Percentiles rank a stretch among this genome's conserved stretches.
Evolutionary conservation across 306 rosid genomes (phyloP).

Genomic region (Sicyos edulis): DNA sequence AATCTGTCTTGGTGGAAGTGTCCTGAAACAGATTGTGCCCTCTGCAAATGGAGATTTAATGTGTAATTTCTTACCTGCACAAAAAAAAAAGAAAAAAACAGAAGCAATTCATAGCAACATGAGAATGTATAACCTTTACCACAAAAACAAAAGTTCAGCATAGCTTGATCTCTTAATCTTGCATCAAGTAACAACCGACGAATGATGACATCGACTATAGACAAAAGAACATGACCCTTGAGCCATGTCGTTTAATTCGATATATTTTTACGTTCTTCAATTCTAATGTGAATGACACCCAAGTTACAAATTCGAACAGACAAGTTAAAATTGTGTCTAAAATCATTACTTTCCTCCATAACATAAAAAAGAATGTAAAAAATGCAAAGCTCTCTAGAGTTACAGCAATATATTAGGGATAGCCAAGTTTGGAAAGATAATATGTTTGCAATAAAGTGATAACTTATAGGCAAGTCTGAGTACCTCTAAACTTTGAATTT

Average conservation of each 20-base stretch:
- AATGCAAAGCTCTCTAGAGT: too few species aligned
- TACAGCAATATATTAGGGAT: background rate
- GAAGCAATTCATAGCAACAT: background rate
- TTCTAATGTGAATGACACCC: too few species aligned
- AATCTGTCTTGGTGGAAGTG: constrained; percentile 30
- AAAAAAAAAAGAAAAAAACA: background rate
- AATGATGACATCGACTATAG: too few species aligned
- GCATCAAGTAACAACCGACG: too few species aligned
- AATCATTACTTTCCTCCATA: background rate
- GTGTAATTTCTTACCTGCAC: constrained; percentile 35
- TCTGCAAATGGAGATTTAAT: constrained; percentile 37
- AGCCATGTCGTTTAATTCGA: background rate
- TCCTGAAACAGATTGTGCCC: constrained; percentile 33
- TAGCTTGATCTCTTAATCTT: too few species aligned
- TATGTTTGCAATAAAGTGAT: background rate
- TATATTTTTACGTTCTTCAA: background rate
- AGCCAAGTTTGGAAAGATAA: background rate
- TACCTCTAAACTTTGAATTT: constrained; percentile 35
- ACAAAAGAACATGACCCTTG: background rate
- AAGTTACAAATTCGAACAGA: too few species aligned
- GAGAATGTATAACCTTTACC: background rate
- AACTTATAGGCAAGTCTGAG: background rate
- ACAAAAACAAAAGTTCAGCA: background rate
- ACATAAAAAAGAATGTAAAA: background rate
- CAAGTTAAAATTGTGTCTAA: too few species aligned